Evolutionary conservation across 306 rosid species (phyloP), one percentile per base, ranked within the genome.

Genomic region (Ochetophila trinervis): DNA sequence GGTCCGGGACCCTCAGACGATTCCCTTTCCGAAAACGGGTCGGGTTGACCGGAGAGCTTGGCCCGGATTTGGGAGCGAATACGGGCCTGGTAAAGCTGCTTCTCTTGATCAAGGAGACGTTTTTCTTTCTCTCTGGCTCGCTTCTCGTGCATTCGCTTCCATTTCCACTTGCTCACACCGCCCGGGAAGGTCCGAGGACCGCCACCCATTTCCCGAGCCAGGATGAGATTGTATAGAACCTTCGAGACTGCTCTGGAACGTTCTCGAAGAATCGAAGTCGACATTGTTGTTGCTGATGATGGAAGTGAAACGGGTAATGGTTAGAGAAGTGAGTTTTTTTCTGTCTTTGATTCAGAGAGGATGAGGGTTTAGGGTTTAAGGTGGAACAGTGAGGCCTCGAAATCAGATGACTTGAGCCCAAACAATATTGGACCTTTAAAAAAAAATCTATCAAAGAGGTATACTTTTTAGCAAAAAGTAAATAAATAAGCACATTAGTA

Each of bases 101-200:
- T 93, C 63, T 93, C 97, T 66, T 93, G 98, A 0, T 79, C 83
- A 6, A 93, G 74, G 12, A 93, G 95, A 18, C 84, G 63, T 2
- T 48, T 71, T 48, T 89, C 87, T 71, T 93, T 93, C 62, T 89
- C 97, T 62, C 61, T 57, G 53, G 97, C 98, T 8, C 84, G 78
- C 34, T 93, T 90, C 82, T 90, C 99, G 72, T 93, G 99, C 99
- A 90, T 89, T 35, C 97, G 96, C 79, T 93, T 93, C 97, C 94
- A 87, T 62, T 90, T 82, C 99, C 99, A 93, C 79, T 93, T 93
- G 90, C 10, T 86, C 0, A 90, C 88, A 4, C 97, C 94, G 23
- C 97, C 94, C 0, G 95, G 95, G 69, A 89, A 93, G 21, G 98
- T 93, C 8, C 96, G 89, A 19, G 98, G 96, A 36, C 98, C 97